These are phyloP conservation scores for Paramecium primaurelia DNA, from an alignment of 73 alveolate species.

Conservation along the genomic window DNA sequence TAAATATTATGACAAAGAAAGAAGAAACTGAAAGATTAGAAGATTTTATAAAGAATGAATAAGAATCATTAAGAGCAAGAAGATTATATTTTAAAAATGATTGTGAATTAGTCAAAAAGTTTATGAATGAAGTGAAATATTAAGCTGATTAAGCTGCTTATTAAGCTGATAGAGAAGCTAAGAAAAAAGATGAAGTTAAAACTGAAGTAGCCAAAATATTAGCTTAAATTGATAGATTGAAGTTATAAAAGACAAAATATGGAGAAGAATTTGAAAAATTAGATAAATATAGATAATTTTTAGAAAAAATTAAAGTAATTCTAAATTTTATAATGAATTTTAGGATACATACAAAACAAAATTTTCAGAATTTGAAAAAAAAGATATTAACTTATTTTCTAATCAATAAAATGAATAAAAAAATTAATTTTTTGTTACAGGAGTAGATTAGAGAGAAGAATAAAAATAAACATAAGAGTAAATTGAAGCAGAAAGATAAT, in stretches of 20 bases:
- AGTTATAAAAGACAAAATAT: neutral
- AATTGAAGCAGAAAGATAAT: neutral
- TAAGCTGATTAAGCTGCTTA: conserved; percentile 45
- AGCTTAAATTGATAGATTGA: conserved; percentile 21
- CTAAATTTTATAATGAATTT: neutral
- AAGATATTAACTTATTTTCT: neutral
- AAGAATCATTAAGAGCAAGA: conserved; percentile 56
- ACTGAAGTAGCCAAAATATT: conserved; percentile 14
- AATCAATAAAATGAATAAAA: neutral
- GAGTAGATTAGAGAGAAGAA: conserved; percentile 20
- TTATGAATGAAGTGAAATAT: conserved; percentile 47
- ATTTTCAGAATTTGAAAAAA: conserved; percentile 8
- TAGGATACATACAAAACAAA: conserved; percentile 15
- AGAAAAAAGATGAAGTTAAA: conserved; percentile 30
- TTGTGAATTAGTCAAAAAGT: conserved; percentile 52
- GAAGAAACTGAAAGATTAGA: conserved; percentile 52
- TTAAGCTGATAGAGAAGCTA: neutral
- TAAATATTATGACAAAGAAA: conserved; percentile 44
- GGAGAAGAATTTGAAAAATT: conserved; percentile 7
- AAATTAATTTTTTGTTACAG: neutral
- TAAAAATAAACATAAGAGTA: neutral
- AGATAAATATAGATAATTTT: neutral
- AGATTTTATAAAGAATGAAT: conserved; percentile 53
- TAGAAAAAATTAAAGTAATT: neutral
- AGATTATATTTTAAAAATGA: conserved; percentile 54